A percentile compares a stretch with the other conserved stretches of the same genome.
These are phyloP conservation scores for Pelargonium myrrhifolium DNA, from an alignment of 441 rosid genomes.

Conservation along the genomic window DNA sequence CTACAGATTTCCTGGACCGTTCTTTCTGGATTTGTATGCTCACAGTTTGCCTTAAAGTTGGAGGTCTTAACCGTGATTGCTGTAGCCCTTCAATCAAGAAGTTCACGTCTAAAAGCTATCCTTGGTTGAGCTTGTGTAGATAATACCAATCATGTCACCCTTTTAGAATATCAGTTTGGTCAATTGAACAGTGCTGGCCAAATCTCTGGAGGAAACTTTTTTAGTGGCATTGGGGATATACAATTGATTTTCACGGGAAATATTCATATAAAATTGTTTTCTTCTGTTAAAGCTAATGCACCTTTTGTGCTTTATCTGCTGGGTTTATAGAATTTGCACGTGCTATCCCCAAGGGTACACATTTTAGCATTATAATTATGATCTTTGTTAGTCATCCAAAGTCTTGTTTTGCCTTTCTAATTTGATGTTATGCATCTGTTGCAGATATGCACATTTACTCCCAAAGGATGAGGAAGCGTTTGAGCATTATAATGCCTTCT, in stretches of 20 bases:
- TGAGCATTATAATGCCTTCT: constrained; percentile 66
- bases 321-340: background rate
- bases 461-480: constrained; percentile 89
- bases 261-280: background rate
- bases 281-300: background rate
- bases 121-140: background rate
- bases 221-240: background rate
- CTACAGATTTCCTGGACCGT: background rate
- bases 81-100: background rate
- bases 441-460: constrained; percentile 91
- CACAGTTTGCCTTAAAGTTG: constrained; percentile 1
- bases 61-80: background rate
- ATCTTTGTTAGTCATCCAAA: background rate
- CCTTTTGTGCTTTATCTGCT: background rate
- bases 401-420: constrained; percentile 4
- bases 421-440: constrained; percentile 10
- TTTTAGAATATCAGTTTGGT: background rate
- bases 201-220: background rate
- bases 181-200: constrained; percentile 1
- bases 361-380: background rate
- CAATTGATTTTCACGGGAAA: background rate
- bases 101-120: background rate
- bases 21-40: background rate
- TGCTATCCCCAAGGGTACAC: background rate
- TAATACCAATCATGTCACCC: background rate